phyloP scores from a whole-genome alignment of 805 yeast genomes.

The Pichia exigua region DNA sequence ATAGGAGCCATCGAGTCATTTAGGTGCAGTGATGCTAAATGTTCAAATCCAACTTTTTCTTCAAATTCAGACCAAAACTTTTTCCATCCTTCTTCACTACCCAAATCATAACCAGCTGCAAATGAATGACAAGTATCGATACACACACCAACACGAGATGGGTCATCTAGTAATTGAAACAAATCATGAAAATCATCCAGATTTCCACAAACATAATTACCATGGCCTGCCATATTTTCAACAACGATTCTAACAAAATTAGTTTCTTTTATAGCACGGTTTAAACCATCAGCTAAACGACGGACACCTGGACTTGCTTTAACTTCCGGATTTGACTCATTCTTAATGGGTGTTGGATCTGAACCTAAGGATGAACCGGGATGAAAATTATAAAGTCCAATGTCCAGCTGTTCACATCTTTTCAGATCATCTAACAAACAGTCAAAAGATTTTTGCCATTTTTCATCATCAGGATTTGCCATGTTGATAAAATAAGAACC shows the following conservation, averaged over 20 bases:
- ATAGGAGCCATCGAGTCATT: slow-evolving; percentile 95
- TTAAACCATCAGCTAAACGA: slow-evolving; percentile 73
- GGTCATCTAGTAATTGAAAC: slow-evolving; percentile 71
- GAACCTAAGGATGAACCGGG: slow-evolving; percentile 80
- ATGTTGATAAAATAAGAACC: slow-evolving; percentile 91
- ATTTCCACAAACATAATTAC: slow-evolving; percentile 77
- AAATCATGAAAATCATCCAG: slow-evolving; percentile 70
- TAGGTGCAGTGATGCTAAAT: slow-evolving; percentile 73
- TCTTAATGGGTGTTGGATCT: slow-evolving; percentile 51
- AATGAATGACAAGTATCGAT: slow-evolving; percentile 93
- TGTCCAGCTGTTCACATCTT: slow-evolving; percentile 77
- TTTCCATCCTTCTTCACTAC: slow-evolving; percentile 47
- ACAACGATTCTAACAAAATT: slow-evolving; percentile 76
- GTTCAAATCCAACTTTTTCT: slow-evolving; percentile 60
- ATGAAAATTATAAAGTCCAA: slow-evolving; percentile 87
- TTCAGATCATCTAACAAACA: slow-evolving; percentile 80
- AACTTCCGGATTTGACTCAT: neutral
- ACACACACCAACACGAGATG: slow-evolving; percentile 87
- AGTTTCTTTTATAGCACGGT: slow-evolving; percentile 69
- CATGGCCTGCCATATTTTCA: slow-evolving; percentile 98
- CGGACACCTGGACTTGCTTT: slow-evolving; percentile 6
- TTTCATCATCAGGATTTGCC: slow-evolving; percentile 82
- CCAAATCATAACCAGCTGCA: slow-evolving; percentile 92
- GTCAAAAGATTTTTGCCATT: slow-evolving; percentile 64
- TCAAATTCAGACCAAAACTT: slow-evolving; percentile 77